Conservation (phyloP, 176 grass and related monocot species). For the Rhynchospora tenuis region DNA sequence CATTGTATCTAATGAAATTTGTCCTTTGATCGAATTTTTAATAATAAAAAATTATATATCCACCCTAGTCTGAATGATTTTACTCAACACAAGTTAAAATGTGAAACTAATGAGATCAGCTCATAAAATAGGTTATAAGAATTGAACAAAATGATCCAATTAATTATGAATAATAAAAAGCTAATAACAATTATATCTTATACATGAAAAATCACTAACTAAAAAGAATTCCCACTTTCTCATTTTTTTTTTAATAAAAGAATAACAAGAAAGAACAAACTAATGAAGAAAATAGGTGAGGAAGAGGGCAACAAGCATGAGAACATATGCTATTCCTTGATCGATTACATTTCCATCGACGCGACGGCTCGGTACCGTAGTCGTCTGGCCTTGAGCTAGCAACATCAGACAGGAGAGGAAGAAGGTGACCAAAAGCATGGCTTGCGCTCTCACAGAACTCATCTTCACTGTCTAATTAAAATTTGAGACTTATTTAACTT, state of each 20-base stretch:
- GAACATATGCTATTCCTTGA: slow-evolving; percentile 30
- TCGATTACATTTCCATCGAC: slow-evolving; percentile 23
- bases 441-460: slow-evolving; percentile 5
- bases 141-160: no score
- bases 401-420: slow-evolving; percentile 16
- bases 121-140: no score
- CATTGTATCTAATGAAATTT: no score
- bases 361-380: not conserved
- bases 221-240: not conserved
- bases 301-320: slow-evolving; percentile 32
- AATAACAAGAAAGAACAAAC: not conserved
- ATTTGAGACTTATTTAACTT: not conserved
- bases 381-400: slow-evolving; percentile 1
- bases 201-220: not conserved
- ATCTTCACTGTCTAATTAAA: not conserved
- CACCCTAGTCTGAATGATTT: no score
- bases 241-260: not conserved
- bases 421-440: slow-evolving; percentile 8
- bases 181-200: not conserved
- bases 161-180: no score
- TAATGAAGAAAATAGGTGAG: slow-evolving; percentile 27
- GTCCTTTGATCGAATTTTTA: no score
- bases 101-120: no score
- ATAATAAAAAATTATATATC: no score
- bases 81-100: no score